A percentile compares a stretch with the other conserved stretches of the same genome.
These are phyloP conservation scores for Thermothelomyces thermophilus DNA, from an alignment of 2,329 filamentous ascomycete species.

Conservation along the genomic window DNA sequence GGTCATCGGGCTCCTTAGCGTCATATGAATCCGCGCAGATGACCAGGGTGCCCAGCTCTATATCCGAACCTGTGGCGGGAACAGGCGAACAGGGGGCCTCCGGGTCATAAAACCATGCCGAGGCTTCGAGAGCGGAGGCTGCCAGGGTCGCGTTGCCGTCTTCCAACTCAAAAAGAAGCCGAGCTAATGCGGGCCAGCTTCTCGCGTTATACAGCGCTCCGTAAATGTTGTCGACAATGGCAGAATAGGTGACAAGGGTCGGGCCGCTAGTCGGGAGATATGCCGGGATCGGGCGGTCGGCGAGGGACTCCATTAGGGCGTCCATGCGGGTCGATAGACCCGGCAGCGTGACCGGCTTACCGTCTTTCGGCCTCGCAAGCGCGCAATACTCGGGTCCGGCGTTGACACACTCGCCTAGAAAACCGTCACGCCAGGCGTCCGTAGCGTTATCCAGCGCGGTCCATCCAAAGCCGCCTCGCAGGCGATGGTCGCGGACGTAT, in stretches of 20 bases:
- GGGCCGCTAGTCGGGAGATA: slow-evolving; percentile 37
- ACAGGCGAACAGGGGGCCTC: slow-evolving; percentile 27
- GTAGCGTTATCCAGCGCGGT: slow-evolving; percentile 44
- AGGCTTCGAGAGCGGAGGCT: slow-evolving; percentile 33
- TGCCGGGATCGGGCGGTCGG: slow-evolving; percentile 33
- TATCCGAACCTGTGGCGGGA: slow-evolving; percentile 29
- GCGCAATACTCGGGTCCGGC: slow-evolving; percentile 42
- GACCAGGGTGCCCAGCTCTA: slow-evolving; percentile 37
- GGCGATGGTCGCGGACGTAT: slow-evolving; percentile 40
- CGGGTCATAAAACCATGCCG: slow-evolving; percentile 38
- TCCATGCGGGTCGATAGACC: slow-evolving; percentile 36
- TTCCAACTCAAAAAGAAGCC: slow-evolving; percentile 39
- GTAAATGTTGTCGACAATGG: slow-evolving; percentile 36
- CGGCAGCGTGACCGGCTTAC: slow-evolving; percentile 29
- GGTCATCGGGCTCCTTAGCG: slow-evolving; percentile 33
- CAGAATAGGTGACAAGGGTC: slow-evolving; percentile 41
- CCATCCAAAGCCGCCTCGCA: slow-evolving; percentile 41
- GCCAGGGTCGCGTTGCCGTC: slow-evolving; percentile 39
- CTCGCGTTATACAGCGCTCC: slow-evolving; percentile 37
- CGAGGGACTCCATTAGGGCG: slow-evolving; percentile 33
- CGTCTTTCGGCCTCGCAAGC: slow-evolving; percentile 32
- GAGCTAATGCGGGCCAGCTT: slow-evolving; percentile 37
- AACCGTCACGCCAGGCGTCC: slow-evolving; percentile 43
- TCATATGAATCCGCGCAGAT: slow-evolving; percentile 43
- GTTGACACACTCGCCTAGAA: slow-evolving; percentile 43